These are phyloP conservation scores for Camellia granthamiana DNA, from an alignment of 148 eudicot genomes.

Conservation along the genomic window DNA sequence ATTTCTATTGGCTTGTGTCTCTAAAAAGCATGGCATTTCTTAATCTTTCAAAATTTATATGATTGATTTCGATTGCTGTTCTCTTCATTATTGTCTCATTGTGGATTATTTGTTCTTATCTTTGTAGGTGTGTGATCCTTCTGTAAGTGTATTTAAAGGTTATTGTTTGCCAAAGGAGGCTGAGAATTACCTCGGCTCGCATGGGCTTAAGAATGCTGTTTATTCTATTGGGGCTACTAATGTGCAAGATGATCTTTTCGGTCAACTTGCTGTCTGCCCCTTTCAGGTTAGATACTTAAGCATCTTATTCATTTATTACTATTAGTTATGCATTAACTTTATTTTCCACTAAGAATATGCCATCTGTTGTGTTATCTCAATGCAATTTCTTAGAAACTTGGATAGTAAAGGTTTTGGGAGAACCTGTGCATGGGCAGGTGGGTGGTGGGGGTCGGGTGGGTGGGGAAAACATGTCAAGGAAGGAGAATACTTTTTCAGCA, in stretches of 20 bases:
- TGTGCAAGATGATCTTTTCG: slow-evolving; percentile 57
- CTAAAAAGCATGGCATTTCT: background rate
- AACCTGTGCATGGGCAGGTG: background rate
- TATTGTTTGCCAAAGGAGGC: slow-evolving; percentile 63
- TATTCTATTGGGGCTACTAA: slow-evolving; percentile 52
- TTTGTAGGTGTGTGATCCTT: slow-evolving; percentile 41
- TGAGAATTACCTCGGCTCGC: slow-evolving; percentile 53
- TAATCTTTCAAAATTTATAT: background rate
- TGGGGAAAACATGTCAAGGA: background rate
- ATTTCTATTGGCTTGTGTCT: background rate
- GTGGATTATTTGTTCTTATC: background rate
- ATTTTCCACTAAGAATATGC: background rate
- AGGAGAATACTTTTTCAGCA: background rate
- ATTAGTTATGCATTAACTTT: background rate
- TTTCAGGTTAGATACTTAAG: slow-evolving; percentile 48
- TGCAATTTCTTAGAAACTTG: background rate
- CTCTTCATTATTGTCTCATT: background rate
- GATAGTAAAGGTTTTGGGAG: background rate
- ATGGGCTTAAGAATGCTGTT: slow-evolving; percentile 61
- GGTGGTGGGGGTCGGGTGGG: background rate
- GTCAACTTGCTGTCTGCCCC: slow-evolving; percentile 62
- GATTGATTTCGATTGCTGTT: background rate
- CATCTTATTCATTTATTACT: background rate
- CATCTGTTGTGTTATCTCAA: background rate
- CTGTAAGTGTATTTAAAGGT: slow-evolving; percentile 70